A percentile compares a stretch with the other conserved stretches of the same genome.
Conservation (phyloP, 257 asterid species). For the Linaria vulgaris region DNA sequence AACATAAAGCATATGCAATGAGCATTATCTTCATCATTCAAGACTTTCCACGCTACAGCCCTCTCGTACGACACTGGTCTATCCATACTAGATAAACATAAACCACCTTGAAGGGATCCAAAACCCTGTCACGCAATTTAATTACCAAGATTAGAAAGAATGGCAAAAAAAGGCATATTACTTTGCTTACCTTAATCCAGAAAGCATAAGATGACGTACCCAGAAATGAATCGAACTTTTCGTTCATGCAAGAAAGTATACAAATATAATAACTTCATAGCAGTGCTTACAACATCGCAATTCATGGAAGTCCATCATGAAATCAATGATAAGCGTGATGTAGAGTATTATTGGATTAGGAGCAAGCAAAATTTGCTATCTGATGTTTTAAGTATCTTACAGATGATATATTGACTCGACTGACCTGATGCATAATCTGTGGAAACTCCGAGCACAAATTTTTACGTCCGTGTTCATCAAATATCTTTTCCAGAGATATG, state of each 20-base stretch:
- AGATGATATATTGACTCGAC: slow-evolving; percentile 18
- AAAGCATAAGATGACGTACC: no score
- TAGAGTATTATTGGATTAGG: no score
- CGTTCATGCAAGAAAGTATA: no score
- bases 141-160: background rate
- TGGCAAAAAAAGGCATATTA: background rate
- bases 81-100: slow-evolving; percentile 87
- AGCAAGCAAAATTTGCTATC: no score
- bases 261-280: no score
- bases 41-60: slow-evolving; percentile 84
- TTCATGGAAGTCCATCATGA: no score
- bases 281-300: no score
- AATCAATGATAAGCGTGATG: no score
- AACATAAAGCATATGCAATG: slow-evolving; percentile 83
- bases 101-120: slow-evolving; percentile 75
- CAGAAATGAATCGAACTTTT: no score
- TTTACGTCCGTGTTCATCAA: slow-evolving; percentile 83
- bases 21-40: slow-evolving; percentile 64
- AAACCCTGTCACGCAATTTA: slow-evolving; percentile 48
- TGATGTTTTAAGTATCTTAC: no score
- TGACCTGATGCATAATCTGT: slow-evolving; percentile 84
- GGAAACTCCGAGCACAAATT: slow-evolving; percentile 74
- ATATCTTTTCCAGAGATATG: slow-evolving; percentile 77
- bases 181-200: no score
- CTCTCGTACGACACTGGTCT: slow-evolving; percentile 82